Evolutionary conservation across 2,329 filamentous ascomycete genomes (phyloP), one percentile per base, ranked within the genome.

Genomic region (Sarocladium strictum): DNA sequence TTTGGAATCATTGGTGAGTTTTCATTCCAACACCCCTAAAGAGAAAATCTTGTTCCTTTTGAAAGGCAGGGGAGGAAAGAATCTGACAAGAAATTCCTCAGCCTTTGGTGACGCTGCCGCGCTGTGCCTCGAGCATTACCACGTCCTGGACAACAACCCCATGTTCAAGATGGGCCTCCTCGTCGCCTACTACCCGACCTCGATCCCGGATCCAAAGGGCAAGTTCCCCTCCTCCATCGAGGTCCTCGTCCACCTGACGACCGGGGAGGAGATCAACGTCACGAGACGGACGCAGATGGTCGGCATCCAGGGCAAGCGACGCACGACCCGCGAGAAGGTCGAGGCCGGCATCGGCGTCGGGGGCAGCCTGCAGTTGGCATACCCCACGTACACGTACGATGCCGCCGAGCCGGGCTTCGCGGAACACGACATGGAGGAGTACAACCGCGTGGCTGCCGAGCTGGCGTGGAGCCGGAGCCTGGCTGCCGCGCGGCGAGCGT

Each of bases 401-500:
- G 72, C 80, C 69, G 71, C 80, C 69, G 71, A 81, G 52, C 70
- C 81, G 0, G 88, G 88, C 0, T 91, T 92, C 58, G 87, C 87
- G 0, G 87, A 91, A 67, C 76, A 78, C 19, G 82, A 89, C 55
- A 66, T 88, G 29, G 83, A 87, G 2, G 81, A 86, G 59, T 90
- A 83, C 61, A 79, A 90, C 58, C 73, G 77, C 10, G 72, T 87
- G 2, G 78, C 79, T 0, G 80, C 85, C 1, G 77, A 79, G n/a
- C 63, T 90, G 19, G 86, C 87, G 0, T 90, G 85, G 78, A 81
- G 77, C n/a, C 76, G 88, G 7, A 85, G 81, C 33, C 63, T 92
- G 55, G 73, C 74, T 1, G 69, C 75, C 1, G 72, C 89, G 33
- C 75, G 84, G 38, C 77, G 76, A 57, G 86, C 81, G 0, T 88